A percentile compares a stretch with the other conserved stretches of the same genome.
phyloP scores from a whole-genome alignment of 129 eudicot species.

The Flaveria bidentis region DNA sequence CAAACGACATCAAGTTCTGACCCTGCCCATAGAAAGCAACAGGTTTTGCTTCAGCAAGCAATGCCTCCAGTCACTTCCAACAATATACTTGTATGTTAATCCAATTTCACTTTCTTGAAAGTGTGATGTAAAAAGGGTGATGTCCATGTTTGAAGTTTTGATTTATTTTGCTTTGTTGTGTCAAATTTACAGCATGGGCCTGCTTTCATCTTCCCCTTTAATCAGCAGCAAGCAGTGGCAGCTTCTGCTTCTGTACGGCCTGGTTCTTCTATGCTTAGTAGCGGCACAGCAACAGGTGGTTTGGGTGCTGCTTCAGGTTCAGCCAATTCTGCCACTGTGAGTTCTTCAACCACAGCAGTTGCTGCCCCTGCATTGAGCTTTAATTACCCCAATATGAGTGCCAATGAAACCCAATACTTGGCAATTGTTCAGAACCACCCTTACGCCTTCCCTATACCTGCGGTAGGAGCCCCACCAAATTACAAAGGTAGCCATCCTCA shows the following conservation, averaged over 20 bases:
- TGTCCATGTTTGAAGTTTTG: neutral
- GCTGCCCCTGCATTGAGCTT: conserved; percentile 67
- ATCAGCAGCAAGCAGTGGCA: conserved; percentile 82
- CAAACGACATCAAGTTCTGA: conserved; percentile 48
- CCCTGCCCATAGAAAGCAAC: conserved; percentile 71
- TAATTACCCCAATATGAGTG: conserved; percentile 71
- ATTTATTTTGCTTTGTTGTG: neutral
- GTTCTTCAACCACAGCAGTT: conserved; percentile 39
- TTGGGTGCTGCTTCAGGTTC: conserved; percentile 44
- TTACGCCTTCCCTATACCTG: conserved; percentile 71
- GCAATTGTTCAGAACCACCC: conserved; percentile 80
- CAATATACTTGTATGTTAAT: conserved; percentile 62
- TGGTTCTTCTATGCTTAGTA: conserved; percentile 43
- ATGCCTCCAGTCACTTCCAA: conserved; percentile 74
- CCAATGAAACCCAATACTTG: conserved; percentile 77
- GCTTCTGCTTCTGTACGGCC: conserved; percentile 71
- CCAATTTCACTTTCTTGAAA: neutral
- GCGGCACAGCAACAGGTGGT: conserved; percentile 38
- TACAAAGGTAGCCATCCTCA: conserved; percentile 60
- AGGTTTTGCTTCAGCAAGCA: conserved; percentile 67
- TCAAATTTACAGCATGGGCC: conserved; percentile 65
- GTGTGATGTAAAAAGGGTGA: neutral
- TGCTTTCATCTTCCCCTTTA: conserved; percentile 77
- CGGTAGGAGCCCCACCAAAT: conserved; percentile 78
- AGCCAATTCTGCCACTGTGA: conserved; percentile 39